These are phyloP conservation scores for Tylopilus sp. DNA, from an alignment of 768 basidiomycete species.

Conservation along the genomic window DNA sequence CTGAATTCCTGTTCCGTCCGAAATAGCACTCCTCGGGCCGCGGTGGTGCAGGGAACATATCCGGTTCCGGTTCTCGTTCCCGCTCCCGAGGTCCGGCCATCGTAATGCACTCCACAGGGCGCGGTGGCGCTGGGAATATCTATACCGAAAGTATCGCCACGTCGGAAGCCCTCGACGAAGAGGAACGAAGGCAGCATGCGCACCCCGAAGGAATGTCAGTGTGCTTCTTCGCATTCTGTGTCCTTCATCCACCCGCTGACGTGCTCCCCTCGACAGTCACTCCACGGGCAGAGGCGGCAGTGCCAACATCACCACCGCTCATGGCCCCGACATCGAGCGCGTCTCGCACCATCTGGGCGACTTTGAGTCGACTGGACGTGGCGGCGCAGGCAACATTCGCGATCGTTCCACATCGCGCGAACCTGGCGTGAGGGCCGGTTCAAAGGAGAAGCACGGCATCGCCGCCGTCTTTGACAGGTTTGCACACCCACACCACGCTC, in stretches of 20 bases:
- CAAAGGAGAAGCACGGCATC: conserved; percentile 32
- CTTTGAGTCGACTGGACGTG: conserved; percentile 50
- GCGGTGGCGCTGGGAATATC: conserved; percentile 66
- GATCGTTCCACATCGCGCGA: conserved; percentile 35
- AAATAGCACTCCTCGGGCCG: conserved; percentile 58
- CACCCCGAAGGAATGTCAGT: conserved; percentile 42
- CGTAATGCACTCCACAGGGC: conserved; percentile 48
- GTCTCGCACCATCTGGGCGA: conserved; percentile 22
- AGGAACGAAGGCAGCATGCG: conserved; percentile 30
- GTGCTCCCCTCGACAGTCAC: conserved; percentile 39
- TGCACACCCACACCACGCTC: conserved; percentile 19
- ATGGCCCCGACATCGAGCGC: conserved; percentile 38
- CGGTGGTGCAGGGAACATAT: conserved; percentile 64
- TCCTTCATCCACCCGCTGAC: neutral
- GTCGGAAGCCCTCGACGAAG: conserved; percentile 30
- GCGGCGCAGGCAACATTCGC: conserved; percentile 61
- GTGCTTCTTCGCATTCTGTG: neutral
- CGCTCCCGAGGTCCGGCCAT: conserved; percentile 39
- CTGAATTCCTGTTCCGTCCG: neutral
- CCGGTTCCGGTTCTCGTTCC: conserved; percentile 43
- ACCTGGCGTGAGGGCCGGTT: conserved; percentile 18
- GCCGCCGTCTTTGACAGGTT: conserved; percentile 30
- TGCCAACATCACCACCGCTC: conserved; percentile 50
- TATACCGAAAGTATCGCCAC: conserved; percentile 25
- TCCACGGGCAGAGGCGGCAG: conserved; percentile 68